phyloP scores from a whole-genome alignment of 129 eudicot species.

The Heracleum sosnowskyi region DNA sequence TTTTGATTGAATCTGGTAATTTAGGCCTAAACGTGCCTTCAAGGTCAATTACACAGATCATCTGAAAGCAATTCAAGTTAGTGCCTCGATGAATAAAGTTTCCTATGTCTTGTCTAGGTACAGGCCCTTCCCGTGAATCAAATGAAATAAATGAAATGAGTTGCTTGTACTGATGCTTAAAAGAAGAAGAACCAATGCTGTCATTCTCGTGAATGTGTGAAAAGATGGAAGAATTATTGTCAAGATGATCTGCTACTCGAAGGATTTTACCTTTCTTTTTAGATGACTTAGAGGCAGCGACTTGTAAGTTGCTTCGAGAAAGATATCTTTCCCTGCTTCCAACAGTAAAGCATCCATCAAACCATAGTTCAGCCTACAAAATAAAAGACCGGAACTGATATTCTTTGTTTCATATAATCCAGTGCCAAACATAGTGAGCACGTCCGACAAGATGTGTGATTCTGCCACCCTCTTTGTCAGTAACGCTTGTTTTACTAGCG shows the following conservation, averaged over 20 bases:
- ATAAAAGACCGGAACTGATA: neutral
- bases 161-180: neutral
- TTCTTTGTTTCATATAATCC: neutral
- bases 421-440: neutral
- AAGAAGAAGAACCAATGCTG: neutral
- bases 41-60: slow-evolving; percentile 9
- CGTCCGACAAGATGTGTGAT: neutral
- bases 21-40: slow-evolving; percentile 13
- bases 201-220: neutral
- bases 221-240: neutral
- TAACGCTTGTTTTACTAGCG: neutral
- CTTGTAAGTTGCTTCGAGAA: neutral
- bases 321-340: neutral
- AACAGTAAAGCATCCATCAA: neutral
- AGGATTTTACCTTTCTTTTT: neutral
- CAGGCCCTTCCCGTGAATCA: slow-evolving; percentile 14
- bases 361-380: neutral
- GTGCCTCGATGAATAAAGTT: slow-evolving; percentile 9
- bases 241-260: slow-evolving; percentile 13
- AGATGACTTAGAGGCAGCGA: neutral
- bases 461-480: neutral
- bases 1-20: slow-evolving; percentile 7
- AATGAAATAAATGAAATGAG: slow-evolving; percentile 11
- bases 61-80: neutral
- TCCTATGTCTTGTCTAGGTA: slow-evolving; percentile 16